Conservation (phyloP, 768 basidiomycete genomes). For the Auricularia sp. region DNA sequence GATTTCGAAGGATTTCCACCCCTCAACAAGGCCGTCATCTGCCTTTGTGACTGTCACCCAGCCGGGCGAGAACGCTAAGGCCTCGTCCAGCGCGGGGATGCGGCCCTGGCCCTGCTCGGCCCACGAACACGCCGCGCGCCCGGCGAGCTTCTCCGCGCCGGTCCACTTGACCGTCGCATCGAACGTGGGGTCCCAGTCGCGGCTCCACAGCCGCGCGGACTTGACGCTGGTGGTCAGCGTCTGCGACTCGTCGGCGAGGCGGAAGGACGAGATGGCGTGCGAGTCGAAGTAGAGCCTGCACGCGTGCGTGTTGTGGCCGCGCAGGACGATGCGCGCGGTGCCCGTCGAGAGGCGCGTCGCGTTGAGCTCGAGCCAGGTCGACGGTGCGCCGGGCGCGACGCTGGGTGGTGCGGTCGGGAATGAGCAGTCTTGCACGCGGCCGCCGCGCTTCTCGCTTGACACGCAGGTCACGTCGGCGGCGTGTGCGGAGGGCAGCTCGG, state of each 20-base stretch:
- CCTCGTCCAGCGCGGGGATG: conserved; percentile 65
- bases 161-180: conserved; percentile 45
- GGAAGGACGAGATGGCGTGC: conserved; percentile 32
- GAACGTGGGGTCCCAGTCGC: conserved; percentile 46
- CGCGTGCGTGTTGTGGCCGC: conserved; percentile 50
- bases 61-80: conserved; percentile 48
- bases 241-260: conserved; percentile 26
- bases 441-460: conserved; percentile 10
- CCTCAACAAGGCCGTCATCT: conserved; percentile 51
- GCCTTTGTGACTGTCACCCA: conserved; percentile 58
- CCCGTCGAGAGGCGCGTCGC: conserved; percentile 31
- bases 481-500: conserved; percentile 41
- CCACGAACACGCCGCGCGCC: conserved; percentile 53
- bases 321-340: conserved; percentile 38
- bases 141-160: conserved; percentile 18
- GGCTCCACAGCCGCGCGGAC: conserved; percentile 47
- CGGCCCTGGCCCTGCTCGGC: conserved; percentile 42
- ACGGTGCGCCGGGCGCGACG: conserved; percentile 3
- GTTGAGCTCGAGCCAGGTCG: conserved; percentile 36
- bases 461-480: conserved; percentile 25
- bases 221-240: conserved; percentile 20
- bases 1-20: conserved; percentile 23
- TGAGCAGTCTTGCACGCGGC: conserved; percentile 36
- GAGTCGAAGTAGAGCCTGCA: conserved; percentile 52
- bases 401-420: conserved; percentile 39